These are phyloP conservation scores for Orbilia brochopaga DNA, from an alignment of 2,329 filamentous ascomycete genomes.

Conservation along the genomic window DNA sequence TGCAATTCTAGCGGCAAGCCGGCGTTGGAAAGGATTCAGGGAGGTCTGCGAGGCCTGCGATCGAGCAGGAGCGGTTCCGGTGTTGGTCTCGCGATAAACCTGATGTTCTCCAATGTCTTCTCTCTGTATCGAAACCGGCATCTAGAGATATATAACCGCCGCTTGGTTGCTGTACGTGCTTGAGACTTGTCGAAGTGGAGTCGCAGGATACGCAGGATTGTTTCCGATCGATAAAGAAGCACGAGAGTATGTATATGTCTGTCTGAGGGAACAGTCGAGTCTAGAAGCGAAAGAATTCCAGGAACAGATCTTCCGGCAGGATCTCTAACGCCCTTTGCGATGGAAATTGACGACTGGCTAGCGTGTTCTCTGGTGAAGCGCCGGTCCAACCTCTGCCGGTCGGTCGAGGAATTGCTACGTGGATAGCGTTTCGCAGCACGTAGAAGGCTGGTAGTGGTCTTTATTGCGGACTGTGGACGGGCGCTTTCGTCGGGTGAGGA, in stretches of 20 bases:
- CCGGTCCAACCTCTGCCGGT: conserved; percentile 36
- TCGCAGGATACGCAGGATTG: conserved; percentile 9
- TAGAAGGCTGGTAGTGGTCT: conserved; percentile 37
- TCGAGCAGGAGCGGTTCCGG: conserved; percentile 36
- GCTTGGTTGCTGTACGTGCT: conserved; percentile 2
- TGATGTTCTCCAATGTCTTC: conserved; percentile 43
- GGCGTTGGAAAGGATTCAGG: conserved; percentile 43
- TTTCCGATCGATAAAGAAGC: background rate
- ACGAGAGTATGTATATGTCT: conserved; percentile 2
- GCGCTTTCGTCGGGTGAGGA: conserved; percentile 48
- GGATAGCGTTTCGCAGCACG: conserved; percentile 45
- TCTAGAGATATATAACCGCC: conserved; percentile 43
- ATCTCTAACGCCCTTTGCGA: conserved; percentile 5
- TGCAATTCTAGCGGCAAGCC: conserved; percentile 43
- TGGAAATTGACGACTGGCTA: conserved; percentile 18
- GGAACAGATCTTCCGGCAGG: conserved; percentile 31
- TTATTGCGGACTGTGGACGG: conserved; percentile 23
- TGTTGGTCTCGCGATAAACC: conserved; percentile 42
- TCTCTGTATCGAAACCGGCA: conserved; percentile 46
- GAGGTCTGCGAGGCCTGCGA: conserved; percentile 45
- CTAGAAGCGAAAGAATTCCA: conserved; percentile 30
- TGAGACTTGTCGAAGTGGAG: background rate
- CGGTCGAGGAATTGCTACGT: conserved; percentile 26
- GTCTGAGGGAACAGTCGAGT: conserved; percentile 14
- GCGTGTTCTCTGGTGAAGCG: conserved; percentile 16